These are phyloP conservation scores for Sclerotinia subarctica DNA, from an alignment of 2,329 filamentous ascomycete species.

Conservation along the genomic window DNA sequence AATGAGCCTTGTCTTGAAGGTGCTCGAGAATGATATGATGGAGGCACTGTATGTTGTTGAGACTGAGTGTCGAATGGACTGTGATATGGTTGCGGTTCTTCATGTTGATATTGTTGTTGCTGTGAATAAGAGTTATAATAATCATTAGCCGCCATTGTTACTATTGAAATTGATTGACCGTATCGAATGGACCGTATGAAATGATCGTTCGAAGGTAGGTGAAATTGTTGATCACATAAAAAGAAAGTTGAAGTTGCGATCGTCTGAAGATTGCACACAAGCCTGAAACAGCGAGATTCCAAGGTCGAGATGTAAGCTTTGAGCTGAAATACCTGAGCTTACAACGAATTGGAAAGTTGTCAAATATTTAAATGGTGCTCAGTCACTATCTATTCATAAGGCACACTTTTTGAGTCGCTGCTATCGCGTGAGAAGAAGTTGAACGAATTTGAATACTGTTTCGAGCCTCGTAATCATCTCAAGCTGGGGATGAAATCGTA, in stretches of 20 bases:
- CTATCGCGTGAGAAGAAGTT: not conserved
- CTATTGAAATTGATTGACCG: not conserved
- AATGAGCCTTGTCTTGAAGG: conserved; percentile 25
- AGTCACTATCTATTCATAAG: not conserved
- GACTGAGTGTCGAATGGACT: conserved; percentile 24
- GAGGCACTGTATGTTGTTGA: conserved; percentile 24
- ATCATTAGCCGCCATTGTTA: conserved; percentile 35
- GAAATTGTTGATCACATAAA: not conserved
- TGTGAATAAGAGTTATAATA: conserved; percentile 34
- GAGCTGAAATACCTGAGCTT: not conserved
- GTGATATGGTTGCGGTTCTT: conserved; percentile 25
- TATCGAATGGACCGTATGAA: not conserved
- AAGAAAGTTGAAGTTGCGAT: conserved; percentile 8
- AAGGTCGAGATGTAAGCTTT: conserved; percentile 7
- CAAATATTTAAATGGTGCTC: not conserved
- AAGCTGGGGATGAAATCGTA: not conserved
- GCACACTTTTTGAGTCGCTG: not conserved
- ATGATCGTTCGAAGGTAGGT: not conserved
- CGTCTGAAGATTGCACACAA: conserved; percentile 15
- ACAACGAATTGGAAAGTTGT: conserved; percentile 9
- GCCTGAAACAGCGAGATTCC: conserved; percentile 19
- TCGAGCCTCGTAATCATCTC: conserved; percentile 1
- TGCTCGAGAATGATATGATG: conserved; percentile 32
- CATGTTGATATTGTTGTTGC: conserved; percentile 23
- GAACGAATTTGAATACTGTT: not conserved